Evolutionary conservation across 2,329 filamentous ascomycete species (phyloP).

Genomic region (Acarospora socialis): DNA sequence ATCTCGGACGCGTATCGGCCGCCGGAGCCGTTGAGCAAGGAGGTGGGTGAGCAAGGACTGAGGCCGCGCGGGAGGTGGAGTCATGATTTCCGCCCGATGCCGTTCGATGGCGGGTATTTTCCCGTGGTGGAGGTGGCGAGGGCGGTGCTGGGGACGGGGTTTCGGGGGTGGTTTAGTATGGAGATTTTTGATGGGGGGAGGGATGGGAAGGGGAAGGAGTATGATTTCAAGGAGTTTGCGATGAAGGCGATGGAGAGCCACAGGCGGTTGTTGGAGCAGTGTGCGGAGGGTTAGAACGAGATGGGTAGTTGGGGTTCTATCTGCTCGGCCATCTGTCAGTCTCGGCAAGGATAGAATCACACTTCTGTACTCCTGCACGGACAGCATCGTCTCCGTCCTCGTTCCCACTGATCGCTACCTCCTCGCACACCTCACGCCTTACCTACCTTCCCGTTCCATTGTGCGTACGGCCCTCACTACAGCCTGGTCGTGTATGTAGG

Average conservation of each 20-base stretch:
- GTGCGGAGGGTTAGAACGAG: slow-evolving; percentile 17
- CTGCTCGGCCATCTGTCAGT: too few species aligned
- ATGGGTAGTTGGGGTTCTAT: too few species aligned
- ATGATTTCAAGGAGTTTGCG: slow-evolving; percentile 36
- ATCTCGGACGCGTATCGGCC: slow-evolving; percentile 61
- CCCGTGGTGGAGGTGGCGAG: slow-evolving; percentile 50
- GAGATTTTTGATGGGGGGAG: slow-evolving; percentile 54
- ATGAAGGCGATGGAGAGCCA: slow-evolving; percentile 37
- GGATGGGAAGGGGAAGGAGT: slow-evolving; percentile 38
- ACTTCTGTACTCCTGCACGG: too few species aligned
- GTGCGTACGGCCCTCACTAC: too few species aligned
- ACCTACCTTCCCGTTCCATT: too few species aligned
- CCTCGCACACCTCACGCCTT: too few species aligned
- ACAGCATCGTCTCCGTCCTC: too few species aligned
- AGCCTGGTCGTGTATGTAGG: too few species aligned
- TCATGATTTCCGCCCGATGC: slow-evolving; percentile 53
- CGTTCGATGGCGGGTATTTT: slow-evolving; percentile 56
- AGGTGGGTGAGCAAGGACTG: slow-evolving; percentile 37
- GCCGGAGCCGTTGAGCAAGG: slow-evolving; percentile 37
- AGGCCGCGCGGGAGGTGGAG: slow-evolving; percentile 55
- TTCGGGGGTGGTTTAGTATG: slow-evolving; percentile 51
- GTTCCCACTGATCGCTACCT: too few species aligned
- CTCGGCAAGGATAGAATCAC: too few species aligned
- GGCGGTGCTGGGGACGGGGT: slow-evolving; percentile 54
- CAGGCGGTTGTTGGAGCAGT: slow-evolving; percentile 29